A percentile compares a stretch with the other conserved stretches of the same genome.
These are phyloP conservation scores for Lentinula lateritia DNA, from an alignment of 768 basidiomycete genomes.

Conservation along the genomic window DNA sequence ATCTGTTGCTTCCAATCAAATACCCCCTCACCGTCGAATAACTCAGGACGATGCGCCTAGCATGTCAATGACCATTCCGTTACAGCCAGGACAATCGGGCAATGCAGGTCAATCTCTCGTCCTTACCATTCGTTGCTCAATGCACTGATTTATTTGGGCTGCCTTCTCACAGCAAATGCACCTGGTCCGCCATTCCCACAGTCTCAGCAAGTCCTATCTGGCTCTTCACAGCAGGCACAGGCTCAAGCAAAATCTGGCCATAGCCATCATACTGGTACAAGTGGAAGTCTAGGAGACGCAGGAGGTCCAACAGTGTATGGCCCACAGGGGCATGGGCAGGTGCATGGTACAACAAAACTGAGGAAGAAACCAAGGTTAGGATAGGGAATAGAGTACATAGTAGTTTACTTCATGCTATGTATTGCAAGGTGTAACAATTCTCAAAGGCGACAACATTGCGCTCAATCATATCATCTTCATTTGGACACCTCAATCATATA, in stretches of 20 bases:
- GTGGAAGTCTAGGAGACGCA: neutral
- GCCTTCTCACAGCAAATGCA: neutral
- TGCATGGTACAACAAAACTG: neutral
- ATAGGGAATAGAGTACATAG: neutral
- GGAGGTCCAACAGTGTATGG: neutral
- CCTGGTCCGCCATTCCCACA: neutral
- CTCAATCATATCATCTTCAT: no score
- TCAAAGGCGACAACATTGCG: no score
- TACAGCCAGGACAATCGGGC: neutral
- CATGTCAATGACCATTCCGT: constrained; percentile 1
- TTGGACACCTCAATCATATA: no score
- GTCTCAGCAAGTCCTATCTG: neutral
- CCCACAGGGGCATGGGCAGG: neutral
- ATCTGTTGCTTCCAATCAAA: constrained; percentile 52
- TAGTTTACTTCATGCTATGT: neutral
- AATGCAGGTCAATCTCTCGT: neutral
- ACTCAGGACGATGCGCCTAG: constrained; percentile 84
- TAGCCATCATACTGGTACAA: neutral
- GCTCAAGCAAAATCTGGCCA: neutral
- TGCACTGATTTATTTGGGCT: neutral
- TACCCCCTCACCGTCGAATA: constrained; percentile 84
- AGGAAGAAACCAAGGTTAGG: constrained; percentile 1
- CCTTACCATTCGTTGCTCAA: neutral
- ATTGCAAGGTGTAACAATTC: no score
- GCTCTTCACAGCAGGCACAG: neutral